A percentile compares a stretch with the other conserved stretches of the same genome.
Conservation (phyloP, 768 basidiomycete genomes). For the Sarcomyxa edulis region DNA sequence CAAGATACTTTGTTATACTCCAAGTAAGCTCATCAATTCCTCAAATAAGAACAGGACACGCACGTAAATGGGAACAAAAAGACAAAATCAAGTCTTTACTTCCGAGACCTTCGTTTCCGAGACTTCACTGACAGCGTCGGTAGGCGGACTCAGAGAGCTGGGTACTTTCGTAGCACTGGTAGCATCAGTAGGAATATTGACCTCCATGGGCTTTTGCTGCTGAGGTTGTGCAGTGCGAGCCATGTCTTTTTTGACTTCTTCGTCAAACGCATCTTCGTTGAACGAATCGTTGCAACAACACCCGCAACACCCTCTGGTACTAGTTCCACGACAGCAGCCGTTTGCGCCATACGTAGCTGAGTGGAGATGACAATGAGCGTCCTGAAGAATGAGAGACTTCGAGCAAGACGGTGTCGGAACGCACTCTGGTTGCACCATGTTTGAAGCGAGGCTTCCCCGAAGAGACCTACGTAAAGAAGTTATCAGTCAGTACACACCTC, state of each 20-base stretch:
- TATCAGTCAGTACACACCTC: not conserved
- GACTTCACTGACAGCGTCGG: too few species aligned
- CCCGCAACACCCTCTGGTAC: constrained; percentile 38
- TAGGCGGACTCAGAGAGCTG: too few species aligned
- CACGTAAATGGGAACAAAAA: too few species aligned
- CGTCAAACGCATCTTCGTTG: constrained; percentile 40
- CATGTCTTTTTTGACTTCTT: constrained; percentile 29
- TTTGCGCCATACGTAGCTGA: constrained; percentile 25
- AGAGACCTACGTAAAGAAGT: constrained; percentile 1
- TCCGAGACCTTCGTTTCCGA: too few species aligned
- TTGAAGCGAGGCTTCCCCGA: constrained; percentile 1
- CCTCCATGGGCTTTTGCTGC: too few species aligned
- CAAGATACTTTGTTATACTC: too few species aligned
- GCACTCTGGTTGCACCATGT: constrained; percentile 7
- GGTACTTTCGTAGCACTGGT: too few species aligned
- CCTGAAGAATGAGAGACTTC: not conserved
- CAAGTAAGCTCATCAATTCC: too few species aligned
- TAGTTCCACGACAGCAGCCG: constrained; percentile 24
- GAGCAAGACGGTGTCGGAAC: not conserved
- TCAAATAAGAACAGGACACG: too few species aligned
- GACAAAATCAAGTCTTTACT: too few species aligned
- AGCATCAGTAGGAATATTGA: too few species aligned
- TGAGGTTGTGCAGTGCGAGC: too few species aligned
- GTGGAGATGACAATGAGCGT: constrained; percentile 1
- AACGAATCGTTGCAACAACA: constrained; percentile 38